Evolutionary conservation across 148 eudicot genomes (phyloP).

Genomic region (Camellia japonica): DNA sequence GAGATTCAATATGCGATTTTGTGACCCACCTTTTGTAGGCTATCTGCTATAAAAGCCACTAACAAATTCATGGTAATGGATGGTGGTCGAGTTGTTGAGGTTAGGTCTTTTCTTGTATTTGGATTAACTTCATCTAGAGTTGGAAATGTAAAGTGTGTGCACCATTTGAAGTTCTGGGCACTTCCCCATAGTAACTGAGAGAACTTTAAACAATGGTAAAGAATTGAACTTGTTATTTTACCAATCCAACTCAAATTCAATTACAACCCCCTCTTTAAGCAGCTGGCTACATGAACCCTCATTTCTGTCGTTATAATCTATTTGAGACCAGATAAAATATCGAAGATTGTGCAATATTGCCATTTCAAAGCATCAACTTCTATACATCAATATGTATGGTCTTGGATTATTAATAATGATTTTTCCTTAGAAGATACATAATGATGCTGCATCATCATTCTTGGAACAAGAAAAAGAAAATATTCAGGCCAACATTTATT

Average conservation of each 20-base stretch:
- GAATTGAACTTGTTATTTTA: too few species aligned
- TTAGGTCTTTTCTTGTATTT: neutral
- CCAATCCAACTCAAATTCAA: too few species aligned
- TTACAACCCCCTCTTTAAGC: too few species aligned
- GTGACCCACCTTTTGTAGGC: slow-evolving; percentile 19
- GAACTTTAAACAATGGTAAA: too few species aligned
- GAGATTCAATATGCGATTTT: too few species aligned
- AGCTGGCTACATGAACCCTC: neutral
- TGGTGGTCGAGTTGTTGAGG: slow-evolving; percentile 39
- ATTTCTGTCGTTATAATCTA: neutral
- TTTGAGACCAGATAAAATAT: too few species aligned
- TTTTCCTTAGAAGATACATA: neutral
- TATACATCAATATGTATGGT: too few species aligned
- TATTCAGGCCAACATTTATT: neutral
- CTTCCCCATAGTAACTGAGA: neutral
- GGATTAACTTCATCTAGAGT: neutral
- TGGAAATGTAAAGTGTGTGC: neutral
- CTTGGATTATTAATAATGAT: too few species aligned
- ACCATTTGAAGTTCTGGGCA: neutral
- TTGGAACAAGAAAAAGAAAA: neutral
- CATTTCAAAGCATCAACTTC: too few species aligned
- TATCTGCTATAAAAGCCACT: slow-evolving; percentile 37
- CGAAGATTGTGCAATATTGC: too few species aligned
- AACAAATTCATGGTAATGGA: slow-evolving; percentile 48
- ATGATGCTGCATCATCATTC: neutral